Evolutionary conservation across 352 stramenopile species (phyloP), one percentile per base, ranked within the genome.

Genomic region (Phytophthora europaea): DNA sequence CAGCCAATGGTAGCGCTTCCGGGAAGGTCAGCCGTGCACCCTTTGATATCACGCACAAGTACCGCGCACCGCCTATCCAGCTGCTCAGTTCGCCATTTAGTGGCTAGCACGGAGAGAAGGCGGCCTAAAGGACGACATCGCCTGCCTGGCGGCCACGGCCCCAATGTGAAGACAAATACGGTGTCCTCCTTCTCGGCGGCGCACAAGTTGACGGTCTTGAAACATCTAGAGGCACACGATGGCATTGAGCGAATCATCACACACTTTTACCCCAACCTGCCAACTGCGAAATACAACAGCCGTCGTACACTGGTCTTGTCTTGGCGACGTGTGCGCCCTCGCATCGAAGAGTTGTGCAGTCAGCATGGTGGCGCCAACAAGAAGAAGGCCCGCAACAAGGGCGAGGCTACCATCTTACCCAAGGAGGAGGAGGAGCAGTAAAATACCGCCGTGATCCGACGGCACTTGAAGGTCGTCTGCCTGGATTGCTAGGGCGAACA

Each of bases 391-490:
- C 38, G 8, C 12, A 47, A 10, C 10, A 47, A 47, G 15, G 38
- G 38, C 38, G 38, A 47, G 15, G 38, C 38, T 13, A 47, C 38
- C 2, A 47, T 47, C 10, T 47, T 47, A 4, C 15, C 38, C 15
- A 47, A 16, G 38, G 38, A 45, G 38, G 38, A 45, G 9, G 38
- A 45, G 38, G n/a, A n/a, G 26, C 26, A 6, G 56, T 53, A n/a
- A 62, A 48, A 23, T 56, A 59, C 7, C 67, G 55, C 5, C 66
- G 70, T 50, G 65, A 61, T 53, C 48, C 59, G 4, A 71, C 52
- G 59, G 71, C 71, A 54, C 65, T 78, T 23, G 71, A 65, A 54
- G 71, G 71, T 36, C 71, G 40, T 22, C 55, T 74, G 9, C n/a
- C 16, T 3, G 38, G 26, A 34, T 48, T 77, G 23, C 9, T 56